phyloP scores from a whole-genome alignment of 2,329 filamentous ascomycete species.

The Fusarium dlaminii region DNA sequence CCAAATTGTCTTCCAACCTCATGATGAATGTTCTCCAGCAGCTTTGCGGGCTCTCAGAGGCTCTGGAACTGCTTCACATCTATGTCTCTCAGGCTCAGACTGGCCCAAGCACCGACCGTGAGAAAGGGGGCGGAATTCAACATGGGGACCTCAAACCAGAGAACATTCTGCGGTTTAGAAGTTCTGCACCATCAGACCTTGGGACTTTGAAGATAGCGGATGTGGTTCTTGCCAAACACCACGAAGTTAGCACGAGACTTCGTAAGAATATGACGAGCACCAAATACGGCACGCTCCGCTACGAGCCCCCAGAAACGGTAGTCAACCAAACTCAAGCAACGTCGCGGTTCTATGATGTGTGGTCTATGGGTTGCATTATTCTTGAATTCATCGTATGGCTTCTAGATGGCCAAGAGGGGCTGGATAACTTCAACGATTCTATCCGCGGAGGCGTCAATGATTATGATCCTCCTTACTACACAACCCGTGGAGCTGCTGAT shows the following conservation, averaged over 20 bases:
- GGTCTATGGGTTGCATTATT: constrained; percentile 9
- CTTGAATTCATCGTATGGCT: constrained; percentile 9
- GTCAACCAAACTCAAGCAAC: background rate
- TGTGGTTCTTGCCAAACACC: constrained; percentile 4
- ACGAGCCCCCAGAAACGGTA: background rate
- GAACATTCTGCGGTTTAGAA: background rate
- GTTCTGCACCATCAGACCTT: background rate
- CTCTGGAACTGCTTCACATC: background rate
- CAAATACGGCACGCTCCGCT: background rate
- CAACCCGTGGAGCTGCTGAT: background rate
- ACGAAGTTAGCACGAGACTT: background rate
- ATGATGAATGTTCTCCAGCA: background rate
- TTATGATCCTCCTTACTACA: constrained; percentile 4
- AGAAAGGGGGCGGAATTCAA: background rate
- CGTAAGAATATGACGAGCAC: background rate
- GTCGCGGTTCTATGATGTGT: background rate
- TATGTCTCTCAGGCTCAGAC: background rate
- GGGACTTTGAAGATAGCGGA: constrained; percentile 2
- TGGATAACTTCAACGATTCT: background rate
- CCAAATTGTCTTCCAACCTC: background rate
- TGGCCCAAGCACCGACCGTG: background rate
- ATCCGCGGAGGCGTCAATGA: background rate
- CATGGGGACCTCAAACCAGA: constrained; percentile 10
- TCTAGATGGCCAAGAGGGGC: background rate
- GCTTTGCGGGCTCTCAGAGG: background rate